Percentiles rank a stretch among this genome's conserved stretches.
Evolutionary conservation across 768 basidiomycete species (phyloP).

Genomic region (Galerina sulciceps): DNA sequence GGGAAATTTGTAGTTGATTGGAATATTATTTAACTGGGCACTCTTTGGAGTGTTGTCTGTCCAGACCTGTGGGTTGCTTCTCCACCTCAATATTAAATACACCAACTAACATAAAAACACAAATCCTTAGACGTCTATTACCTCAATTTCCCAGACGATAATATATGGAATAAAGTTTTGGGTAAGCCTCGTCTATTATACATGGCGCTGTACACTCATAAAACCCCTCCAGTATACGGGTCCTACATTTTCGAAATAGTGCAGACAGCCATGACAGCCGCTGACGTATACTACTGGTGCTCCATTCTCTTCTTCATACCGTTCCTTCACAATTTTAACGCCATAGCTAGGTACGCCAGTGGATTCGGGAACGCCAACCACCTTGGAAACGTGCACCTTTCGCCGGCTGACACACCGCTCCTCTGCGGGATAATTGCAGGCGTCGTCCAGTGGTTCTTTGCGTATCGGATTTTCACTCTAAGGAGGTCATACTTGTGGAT

Average conservation of each 20-base stretch:
- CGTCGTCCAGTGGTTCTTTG: conserved; percentile 24
- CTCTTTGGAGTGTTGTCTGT: background rate
- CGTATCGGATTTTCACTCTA: conserved; percentile 20
- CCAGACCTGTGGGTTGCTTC: background rate
- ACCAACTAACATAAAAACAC: background rate
- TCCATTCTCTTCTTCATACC: too few species aligned
- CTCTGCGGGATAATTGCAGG: conserved; percentile 22
- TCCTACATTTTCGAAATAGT: conserved; percentile 7
- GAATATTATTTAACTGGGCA: background rate
- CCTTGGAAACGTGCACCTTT: conserved; percentile 20
- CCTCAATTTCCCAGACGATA: conserved; percentile 13
- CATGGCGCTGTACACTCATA: too few species aligned
- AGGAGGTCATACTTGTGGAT: conserved; percentile 7
- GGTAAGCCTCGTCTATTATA: conserved; percentile 4
- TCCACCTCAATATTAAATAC: background rate
- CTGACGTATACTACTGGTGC: conserved; percentile 11
- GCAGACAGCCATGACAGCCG: conserved; percentile 10
- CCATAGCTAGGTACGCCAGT: conserved; percentile 21
- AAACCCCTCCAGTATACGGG: conserved; percentile 13
- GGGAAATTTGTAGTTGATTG: conserved; percentile 3
- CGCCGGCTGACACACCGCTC: conserved; percentile 20
- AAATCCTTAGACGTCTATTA: conserved; percentile 13
- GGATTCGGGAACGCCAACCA: conserved; percentile 19
- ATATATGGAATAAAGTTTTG: conserved; percentile 3
- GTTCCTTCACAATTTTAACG: too few species aligned